Evolutionary conservation across 352 stramenopile species (phyloP), one percentile per base, ranked within the genome.

Genomic region (Plasmopara viticola): DNA sequence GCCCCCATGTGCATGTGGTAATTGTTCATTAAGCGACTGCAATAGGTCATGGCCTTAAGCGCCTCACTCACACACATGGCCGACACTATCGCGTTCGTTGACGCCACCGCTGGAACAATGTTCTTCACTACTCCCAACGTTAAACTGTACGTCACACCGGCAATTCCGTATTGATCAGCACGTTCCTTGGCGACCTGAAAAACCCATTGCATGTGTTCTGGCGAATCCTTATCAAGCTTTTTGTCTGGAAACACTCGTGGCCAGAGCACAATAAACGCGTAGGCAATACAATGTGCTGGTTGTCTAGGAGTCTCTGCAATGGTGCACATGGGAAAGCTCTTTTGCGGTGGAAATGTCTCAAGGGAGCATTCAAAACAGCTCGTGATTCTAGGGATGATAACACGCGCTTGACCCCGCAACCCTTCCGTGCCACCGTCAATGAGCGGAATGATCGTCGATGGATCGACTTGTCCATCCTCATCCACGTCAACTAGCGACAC

Each of bases 311-410:
- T 99, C 77, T 99, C 95, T 25, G 78, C 82, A 44, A 97, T 94
- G n/a, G 97, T 99, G 71, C 97, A 99, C 60, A 99, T 93, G 33
- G 95, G 96, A 59, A 99, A 99, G 38, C 83, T 86, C 31, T 81
- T 87, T 60, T 98, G 93, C 10, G 95, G 96, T 33, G 97, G 95
- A 65, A 99, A 99, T 14, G 94, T 77, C 72, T 98, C 93, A 5
- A 99, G 74, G 13, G 88, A 97, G 58, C 97, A 99, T 79, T 99
- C 96, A 70, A 99, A 99, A 82, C 97, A 99, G 53, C 86, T 96
- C 31, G 96, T 99, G 60, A 98, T 83, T 43, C 93, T 72, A 7
- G 96, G 96, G 46, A 99, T 81, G 62, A 99, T 99, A 30, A 99
- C 90, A 58, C 96, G 84, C 14, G 92, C 90, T 68, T 99, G 96